Conservation (phyloP, 2,329 filamentous ascomycete genomes). For the Tricladium varicosporioides region DNA sequence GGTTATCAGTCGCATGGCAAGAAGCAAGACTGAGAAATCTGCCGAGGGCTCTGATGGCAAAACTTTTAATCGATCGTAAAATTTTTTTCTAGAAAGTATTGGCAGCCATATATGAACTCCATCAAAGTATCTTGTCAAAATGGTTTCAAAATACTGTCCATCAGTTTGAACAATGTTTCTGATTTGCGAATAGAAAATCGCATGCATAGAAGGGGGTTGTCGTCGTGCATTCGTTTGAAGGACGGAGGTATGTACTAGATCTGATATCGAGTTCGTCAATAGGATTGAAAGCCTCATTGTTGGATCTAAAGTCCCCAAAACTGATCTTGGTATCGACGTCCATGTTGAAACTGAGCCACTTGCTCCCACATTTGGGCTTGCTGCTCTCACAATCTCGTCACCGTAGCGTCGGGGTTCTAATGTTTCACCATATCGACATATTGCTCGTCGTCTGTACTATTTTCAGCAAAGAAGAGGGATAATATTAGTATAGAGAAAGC, state of each 20-base stretch:
- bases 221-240: conserved; percentile 6
- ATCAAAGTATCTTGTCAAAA: conserved; percentile 18
- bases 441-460: conserved; percentile 15
- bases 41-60: conserved; percentile 14
- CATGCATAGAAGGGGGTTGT: conserved; percentile 10
- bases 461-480: neutral
- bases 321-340: conserved; percentile 17
- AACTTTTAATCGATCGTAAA: conserved; percentile 15
- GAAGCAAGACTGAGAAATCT: conserved; percentile 23
- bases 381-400: conserved; percentile 9
- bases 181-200: conserved; percentile 19
- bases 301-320: conserved; percentile 12
- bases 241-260: conserved; percentile 14
- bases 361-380: neutral
- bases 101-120: conserved; percentile 24
- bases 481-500: neutral
- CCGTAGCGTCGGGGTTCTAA: conserved; percentile 14
- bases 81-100: conserved; percentile 23
- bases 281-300: conserved; percentile 19
- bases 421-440: conserved; percentile 21
- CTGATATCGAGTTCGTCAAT: conserved; percentile 21
- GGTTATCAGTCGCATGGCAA: conserved; percentile 21
- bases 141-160: conserved; percentile 20
- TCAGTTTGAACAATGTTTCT: conserved; percentile 17
- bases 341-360: conserved; percentile 11